These are phyloP conservation scores for Cordyceps fumosorosea DNA, from an alignment of 2,329 filamentous ascomycete genomes.

Conservation along the genomic window DNA sequence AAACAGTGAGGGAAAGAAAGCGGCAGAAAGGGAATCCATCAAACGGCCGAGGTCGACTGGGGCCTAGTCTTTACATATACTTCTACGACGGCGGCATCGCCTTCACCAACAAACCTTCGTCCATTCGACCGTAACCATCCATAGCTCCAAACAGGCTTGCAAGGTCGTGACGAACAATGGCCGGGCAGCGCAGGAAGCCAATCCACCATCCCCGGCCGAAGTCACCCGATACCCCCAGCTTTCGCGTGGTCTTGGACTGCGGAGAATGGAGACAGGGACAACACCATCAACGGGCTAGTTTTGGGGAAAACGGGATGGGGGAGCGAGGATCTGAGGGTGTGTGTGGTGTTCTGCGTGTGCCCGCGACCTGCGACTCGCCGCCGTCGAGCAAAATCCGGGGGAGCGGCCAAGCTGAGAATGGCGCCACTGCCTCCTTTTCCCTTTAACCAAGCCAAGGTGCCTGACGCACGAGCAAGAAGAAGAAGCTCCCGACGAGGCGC, in stretches of 20 bases:
- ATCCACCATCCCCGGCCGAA: not conserved
- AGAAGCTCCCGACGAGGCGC: not conserved
- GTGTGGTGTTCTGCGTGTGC: not conserved
- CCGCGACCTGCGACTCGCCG: not conserved
- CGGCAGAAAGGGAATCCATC: not conserved
- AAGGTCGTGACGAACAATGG: not conserved
- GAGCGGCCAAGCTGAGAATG: not conserved
- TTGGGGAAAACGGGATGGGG: conserved; percentile 7
- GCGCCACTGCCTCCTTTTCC: not conserved
- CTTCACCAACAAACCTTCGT: not conserved
- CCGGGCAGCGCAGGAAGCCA: conserved; percentile 7
- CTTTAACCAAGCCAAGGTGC: not conserved
- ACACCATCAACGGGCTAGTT: conserved; percentile 3
- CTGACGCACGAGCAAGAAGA: not conserved
- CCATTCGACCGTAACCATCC: not conserved
- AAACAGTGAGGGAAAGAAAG: not conserved
- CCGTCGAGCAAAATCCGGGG: conserved; percentile 2
- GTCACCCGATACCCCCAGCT: conserved; percentile 11
- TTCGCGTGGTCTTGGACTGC: not conserved
- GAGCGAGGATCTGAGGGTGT: not conserved
- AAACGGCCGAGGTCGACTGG: not conserved
- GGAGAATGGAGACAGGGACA: not conserved
- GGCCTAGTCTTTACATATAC: conserved; percentile 5
- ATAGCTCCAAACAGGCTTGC: not conserved
- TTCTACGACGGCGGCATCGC: not conserved